These are phyloP conservation scores for Diospyros kaki DNA, from an alignment of 148 eudicot genomes.

Conservation along the genomic window DNA sequence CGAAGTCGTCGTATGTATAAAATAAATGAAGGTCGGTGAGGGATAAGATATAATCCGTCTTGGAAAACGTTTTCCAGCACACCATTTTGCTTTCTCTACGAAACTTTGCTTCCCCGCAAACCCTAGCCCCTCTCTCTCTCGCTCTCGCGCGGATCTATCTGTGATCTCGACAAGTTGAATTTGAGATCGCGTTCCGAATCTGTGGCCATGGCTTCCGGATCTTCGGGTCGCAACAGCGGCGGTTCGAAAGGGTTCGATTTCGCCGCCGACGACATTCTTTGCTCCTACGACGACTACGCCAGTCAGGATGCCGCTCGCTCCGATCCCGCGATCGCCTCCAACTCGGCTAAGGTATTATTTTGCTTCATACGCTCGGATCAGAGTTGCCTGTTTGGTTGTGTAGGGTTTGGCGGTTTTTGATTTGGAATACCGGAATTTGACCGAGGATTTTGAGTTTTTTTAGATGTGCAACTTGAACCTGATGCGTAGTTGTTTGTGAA, in stretches of 20 bases:
- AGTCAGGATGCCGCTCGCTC: slow-evolving; percentile 51
- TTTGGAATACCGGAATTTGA: neutral
- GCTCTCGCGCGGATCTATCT: too few species aligned
- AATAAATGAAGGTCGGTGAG: too few species aligned
- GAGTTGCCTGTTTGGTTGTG: neutral
- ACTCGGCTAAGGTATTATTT: slow-evolving; percentile 47
- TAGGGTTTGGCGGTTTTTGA: neutral
- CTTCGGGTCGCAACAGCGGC: slow-evolving; percentile 53
- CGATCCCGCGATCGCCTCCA: slow-evolving; percentile 47
- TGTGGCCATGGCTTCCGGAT: slow-evolving; percentile 73
- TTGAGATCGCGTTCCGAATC: neutral
- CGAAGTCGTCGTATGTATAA: too few species aligned
- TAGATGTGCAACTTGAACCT: neutral
- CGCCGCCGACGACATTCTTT: slow-evolving; percentile 78
- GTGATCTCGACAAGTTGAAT: too few species aligned
- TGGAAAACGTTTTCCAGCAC: too few species aligned
- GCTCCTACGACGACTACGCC: slow-evolving; percentile 79
- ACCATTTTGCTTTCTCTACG: too few species aligned
- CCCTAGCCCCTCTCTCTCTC: too few species aligned
- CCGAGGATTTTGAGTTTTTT: neutral
- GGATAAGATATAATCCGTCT: too few species aligned
- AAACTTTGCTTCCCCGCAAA: too few species aligned
- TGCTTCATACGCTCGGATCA: neutral
- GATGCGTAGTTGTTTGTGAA: neutral
- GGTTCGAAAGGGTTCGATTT: slow-evolving; percentile 78